Base-by-base conservation (phyloP, 257 asterid species). In the Rehmannia glutinosa region DNA sequence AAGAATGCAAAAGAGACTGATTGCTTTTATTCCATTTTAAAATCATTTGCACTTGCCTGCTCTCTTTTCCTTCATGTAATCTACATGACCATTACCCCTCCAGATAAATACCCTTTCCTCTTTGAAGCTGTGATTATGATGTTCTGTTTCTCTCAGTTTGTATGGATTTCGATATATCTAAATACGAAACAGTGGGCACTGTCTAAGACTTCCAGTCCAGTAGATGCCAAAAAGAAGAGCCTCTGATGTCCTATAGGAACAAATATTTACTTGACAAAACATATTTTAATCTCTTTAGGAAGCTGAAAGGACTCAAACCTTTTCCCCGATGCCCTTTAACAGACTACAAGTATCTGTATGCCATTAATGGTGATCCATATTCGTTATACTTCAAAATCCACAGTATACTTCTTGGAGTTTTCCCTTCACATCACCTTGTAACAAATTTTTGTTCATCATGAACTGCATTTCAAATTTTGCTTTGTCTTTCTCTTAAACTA, bases 41-140 rank as follows among this genome's bases (percentile, higher is more conserved):
- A 76, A 75, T 68, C 69, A 17, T 60, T 85, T 59, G 80, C 83
- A 30, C 50, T 77, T 17, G 60, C 77, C 72, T 81, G 82, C 86
- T 75, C 88, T 74, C 59, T 88, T 57, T 64, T 68, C 62, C 91
- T 94, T 47, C 99, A 91, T 69, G 47, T 88, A 32, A 36, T 81
- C 71, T 91, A 88, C 87, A 3, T 94, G 75, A 77, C 83, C 33
- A 47, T 82, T 35, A 52, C 86, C 66, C 99, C 99, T 70, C 97
- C 97, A 57, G 71, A 72, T 45, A 87, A 81, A 74, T 91, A 88
- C 38, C 97, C 99, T 43, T 94, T 64, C 79, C 84, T 91, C 58
- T 80, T 87, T 62, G 97, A 91, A 83, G 97, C 99, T 11, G 38
- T 88, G 43, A 94, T 91, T 75, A 88, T 94, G 97, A 79, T 88